Percentiles rank a stretch among this genome's conserved stretches.
These are phyloP conservation scores for Irineochytrium annulatum DNA, from an alignment of 192 early-diverging fungal genomes.

Conservation along the genomic window DNA sequence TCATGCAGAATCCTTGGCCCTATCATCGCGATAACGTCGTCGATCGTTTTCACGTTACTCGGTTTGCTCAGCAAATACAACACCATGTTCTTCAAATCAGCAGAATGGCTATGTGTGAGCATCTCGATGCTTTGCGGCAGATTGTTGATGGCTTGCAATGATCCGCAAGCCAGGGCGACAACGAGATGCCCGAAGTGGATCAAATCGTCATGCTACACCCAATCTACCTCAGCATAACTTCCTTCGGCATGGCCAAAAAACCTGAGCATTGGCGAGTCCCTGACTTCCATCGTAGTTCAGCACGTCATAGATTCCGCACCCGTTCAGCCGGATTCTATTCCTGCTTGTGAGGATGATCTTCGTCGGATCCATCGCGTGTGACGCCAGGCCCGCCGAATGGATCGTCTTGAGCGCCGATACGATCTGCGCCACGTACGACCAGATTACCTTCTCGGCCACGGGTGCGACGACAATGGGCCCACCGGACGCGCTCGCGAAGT, in stretches of 20 bases:
- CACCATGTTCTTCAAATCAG: slow-evolving; percentile 80
- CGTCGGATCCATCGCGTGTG: slow-evolving; percentile 69
- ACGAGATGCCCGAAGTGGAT: slow-evolving; percentile 77
- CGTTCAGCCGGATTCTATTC: slow-evolving; percentile 63
- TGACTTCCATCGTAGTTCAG: slow-evolving; percentile 67
- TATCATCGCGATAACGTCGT: slow-evolving; percentile 75
- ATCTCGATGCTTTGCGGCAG: slow-evolving; percentile 73
- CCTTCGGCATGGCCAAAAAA: slow-evolving; percentile 3
- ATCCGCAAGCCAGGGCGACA: slow-evolving; percentile 72
- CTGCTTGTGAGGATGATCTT: slow-evolving; percentile 83
- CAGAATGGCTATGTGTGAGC: slow-evolving; percentile 69
- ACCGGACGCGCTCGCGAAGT: slow-evolving; percentile 59
- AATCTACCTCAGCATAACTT: background rate
- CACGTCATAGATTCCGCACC: slow-evolving; percentile 61
- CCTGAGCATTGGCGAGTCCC: slow-evolving; percentile 30
- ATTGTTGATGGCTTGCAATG: slow-evolving; percentile 63
- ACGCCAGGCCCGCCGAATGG: slow-evolving; percentile 77
- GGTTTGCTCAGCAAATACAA: slow-evolving; percentile 76
- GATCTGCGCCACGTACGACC: slow-evolving; percentile 80
- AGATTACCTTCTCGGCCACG: slow-evolving; percentile 68
- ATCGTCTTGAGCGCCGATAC: slow-evolving; percentile 74
- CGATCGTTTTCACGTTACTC: slow-evolving; percentile 64
- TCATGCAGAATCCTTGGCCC: slow-evolving; percentile 72
- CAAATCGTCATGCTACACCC: slow-evolving; percentile 74
- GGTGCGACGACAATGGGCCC: background rate